These are phyloP conservation scores for Bruguiera hainesii DNA, from an alignment of 441 rosid genomes.

Conservation along the genomic window DNA sequence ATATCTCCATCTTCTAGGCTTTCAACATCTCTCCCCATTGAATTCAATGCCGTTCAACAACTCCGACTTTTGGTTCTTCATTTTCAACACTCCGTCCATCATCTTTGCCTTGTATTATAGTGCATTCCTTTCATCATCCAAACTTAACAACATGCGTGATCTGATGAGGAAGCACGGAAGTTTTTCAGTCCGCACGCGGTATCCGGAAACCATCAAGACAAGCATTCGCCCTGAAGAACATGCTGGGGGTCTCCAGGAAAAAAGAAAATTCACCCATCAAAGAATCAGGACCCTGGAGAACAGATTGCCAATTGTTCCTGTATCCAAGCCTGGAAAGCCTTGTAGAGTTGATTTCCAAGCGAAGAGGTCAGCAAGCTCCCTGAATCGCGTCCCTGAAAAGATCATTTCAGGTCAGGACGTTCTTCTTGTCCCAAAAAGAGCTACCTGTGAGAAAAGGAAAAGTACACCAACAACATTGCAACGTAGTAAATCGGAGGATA, in stretches of 20 bases:
- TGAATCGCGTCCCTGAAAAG: neutral
- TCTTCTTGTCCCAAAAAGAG: neutral
- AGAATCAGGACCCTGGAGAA: constrained; percentile 8
- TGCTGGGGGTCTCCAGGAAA: neutral
- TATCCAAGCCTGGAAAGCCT: constrained; percentile 8
- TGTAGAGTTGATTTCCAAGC: neutral
- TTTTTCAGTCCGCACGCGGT: constrained; percentile 1
- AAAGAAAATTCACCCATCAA: neutral
- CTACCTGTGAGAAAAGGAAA: neutral
- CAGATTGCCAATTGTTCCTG: neutral
- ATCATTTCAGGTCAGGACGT: neutral
- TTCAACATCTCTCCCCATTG: constrained; percentile 41
- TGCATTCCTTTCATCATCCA: constrained; percentile 34
- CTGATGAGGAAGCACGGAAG: constrained; percentile 23
- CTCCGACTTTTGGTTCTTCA: constrained; percentile 53
- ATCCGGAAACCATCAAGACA: constrained; percentile 12
- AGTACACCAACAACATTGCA: constrained; percentile 7
- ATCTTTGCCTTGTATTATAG: constrained; percentile 56
- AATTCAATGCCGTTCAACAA: constrained; percentile 35
- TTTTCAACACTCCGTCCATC: constrained; percentile 59
- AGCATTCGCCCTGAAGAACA: constrained; percentile 13
- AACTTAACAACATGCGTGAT: constrained; percentile 27
- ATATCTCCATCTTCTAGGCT: constrained; percentile 41
- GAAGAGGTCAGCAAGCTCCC: neutral
- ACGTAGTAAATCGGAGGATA: constrained; percentile 28